Percentiles rank a stretch among this genome's conserved stretches.
These are phyloP conservation scores for Pyrenochaeta sp. DNA, from an alignment of 2,329 filamentous ascomycete genomes.

Conservation along the genomic window DNA sequence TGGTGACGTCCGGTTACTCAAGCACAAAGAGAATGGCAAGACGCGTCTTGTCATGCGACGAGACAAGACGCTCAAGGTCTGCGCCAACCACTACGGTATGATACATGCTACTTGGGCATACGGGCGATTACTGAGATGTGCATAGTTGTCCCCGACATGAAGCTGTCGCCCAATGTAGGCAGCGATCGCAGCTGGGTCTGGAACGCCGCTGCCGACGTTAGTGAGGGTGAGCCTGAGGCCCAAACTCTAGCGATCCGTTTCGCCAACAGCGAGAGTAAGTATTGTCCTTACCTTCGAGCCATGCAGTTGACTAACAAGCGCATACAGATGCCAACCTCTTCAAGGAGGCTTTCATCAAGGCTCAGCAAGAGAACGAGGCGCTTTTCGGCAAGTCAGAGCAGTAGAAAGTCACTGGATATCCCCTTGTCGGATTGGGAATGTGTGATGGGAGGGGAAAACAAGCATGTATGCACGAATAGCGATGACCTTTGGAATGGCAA, in stretches of 20 bases:
- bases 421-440: constrained; percentile 14
- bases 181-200: constrained; percentile 99
- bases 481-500: constrained; percentile 39
- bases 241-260: constrained; percentile 97
- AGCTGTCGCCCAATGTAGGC: constrained; percentile 96
- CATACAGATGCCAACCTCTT: constrained; percentile 87
- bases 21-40: constrained; percentile 99
- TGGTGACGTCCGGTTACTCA: constrained; percentile 92
- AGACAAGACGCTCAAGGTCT: constrained; percentile 99
- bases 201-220: constrained; percentile 97
- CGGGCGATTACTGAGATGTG: constrained; percentile 28
- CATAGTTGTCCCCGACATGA: constrained; percentile 96
- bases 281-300: not conserved
- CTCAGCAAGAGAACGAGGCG: constrained; percentile 93
- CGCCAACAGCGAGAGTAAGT: constrained; percentile 91
- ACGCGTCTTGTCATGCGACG: constrained; percentile 97
- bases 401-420: constrained; percentile 40
- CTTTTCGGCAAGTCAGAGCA: constrained; percentile 70
- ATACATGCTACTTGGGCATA: constrained; percentile 12
- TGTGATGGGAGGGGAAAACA: constrained; percentile 12
- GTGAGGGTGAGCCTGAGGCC: constrained; percentile 96
- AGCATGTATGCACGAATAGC: constrained; percentile 38
- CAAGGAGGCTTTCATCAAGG: constrained; percentile 97
- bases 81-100: constrained; percentile 99
- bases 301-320: constrained; percentile 31